phyloP scores from a whole-genome alignment of 306 rosid genomes.

The Trifolium pratense region DNA sequence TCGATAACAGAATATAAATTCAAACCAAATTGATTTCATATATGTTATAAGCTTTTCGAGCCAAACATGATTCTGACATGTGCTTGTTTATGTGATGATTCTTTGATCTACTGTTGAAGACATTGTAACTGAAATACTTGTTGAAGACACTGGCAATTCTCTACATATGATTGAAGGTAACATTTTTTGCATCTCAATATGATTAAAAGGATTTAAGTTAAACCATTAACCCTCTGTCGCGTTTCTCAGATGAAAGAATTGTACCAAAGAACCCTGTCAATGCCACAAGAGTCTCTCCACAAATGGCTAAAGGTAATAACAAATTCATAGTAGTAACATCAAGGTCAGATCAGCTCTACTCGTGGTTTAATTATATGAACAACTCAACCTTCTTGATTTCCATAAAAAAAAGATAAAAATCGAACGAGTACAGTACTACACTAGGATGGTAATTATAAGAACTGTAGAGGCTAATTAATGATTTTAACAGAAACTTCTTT shows the following conservation, averaged over 20 bases:
- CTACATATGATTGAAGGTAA: slow-evolving; percentile 41
- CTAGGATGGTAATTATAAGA: background rate
- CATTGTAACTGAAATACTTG: slow-evolving; percentile 30
- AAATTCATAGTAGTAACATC: slow-evolving; percentile 7
- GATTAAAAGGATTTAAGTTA: slow-evolving; percentile 11
- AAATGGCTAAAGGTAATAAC: slow-evolving; percentile 38
- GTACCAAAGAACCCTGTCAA: slow-evolving; percentile 25
- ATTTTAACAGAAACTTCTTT: slow-evolving; percentile 35
- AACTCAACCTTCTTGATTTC: background rate
- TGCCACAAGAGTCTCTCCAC: slow-evolving; percentile 38
- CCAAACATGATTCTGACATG: too few species aligned
- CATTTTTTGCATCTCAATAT: slow-evolving; percentile 24
- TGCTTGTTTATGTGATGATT: slow-evolving; percentile 25
- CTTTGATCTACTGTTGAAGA: slow-evolving; percentile 47
- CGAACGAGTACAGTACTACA: background rate
- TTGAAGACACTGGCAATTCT: slow-evolving; percentile 32
- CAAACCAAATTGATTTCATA: background rate
- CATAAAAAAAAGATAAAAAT: background rate
- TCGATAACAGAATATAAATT: background rate
- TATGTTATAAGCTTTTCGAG: too few species aligned
- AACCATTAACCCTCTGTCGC: slow-evolving; percentile 6
- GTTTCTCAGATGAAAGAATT: slow-evolving; percentile 46
- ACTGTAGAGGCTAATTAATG: background rate
- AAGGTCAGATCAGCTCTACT: slow-evolving; percentile 11
- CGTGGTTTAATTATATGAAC: slow-evolving; percentile 14